Conservation (phyloP, 148 eudicot genomes). For the Arbutus unedo region DNA sequence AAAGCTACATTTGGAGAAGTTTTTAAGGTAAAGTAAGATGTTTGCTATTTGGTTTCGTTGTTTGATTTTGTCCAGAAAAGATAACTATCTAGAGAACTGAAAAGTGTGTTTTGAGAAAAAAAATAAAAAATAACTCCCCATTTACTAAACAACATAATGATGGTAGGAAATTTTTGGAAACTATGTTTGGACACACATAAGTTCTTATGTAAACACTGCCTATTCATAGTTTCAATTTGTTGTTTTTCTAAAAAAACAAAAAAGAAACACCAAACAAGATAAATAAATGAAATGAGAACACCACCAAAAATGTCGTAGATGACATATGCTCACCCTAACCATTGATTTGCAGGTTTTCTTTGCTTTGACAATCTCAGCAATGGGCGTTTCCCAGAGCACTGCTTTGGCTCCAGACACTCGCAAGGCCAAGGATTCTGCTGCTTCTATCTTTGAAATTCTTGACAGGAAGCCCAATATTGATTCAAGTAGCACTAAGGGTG, state of each 20-base stretch:
- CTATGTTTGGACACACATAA: too few species aligned
- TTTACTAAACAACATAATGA: too few species aligned
- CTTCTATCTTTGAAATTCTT: slow-evolving; percentile 69
- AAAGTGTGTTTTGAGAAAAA: too few species aligned
- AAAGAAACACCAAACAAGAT: not conserved
- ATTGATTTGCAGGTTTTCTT: slow-evolving; percentile 60
- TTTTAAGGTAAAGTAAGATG: slow-evolving; percentile 45
- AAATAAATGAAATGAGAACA: not conserved
- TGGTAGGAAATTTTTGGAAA: too few species aligned
- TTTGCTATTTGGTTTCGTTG: not conserved
- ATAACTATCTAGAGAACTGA: not conserved
- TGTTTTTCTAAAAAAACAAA: not conserved
- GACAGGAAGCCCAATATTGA: slow-evolving; percentile 69
- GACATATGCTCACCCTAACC: not conserved
- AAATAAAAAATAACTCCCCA: too few species aligned
- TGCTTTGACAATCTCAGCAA: slow-evolving; percentile 61
- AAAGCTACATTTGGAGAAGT: slow-evolving; percentile 61
- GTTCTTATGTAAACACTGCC: too few species aligned
- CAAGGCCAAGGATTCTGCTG: slow-evolving; percentile 66
- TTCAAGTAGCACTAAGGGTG: slow-evolving; percentile 59
- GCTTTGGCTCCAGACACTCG: slow-evolving; percentile 58
- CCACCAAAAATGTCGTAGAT: not conserved
- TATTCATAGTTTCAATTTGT: not conserved
- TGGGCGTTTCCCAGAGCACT: slow-evolving; percentile 60
- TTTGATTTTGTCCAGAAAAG: not conserved